Evolutionary conservation across 192 early-diverging fungal species (phyloP), one percentile per base, ranked within the genome.

Genomic region (Umbelopsis sp.): DNA sequence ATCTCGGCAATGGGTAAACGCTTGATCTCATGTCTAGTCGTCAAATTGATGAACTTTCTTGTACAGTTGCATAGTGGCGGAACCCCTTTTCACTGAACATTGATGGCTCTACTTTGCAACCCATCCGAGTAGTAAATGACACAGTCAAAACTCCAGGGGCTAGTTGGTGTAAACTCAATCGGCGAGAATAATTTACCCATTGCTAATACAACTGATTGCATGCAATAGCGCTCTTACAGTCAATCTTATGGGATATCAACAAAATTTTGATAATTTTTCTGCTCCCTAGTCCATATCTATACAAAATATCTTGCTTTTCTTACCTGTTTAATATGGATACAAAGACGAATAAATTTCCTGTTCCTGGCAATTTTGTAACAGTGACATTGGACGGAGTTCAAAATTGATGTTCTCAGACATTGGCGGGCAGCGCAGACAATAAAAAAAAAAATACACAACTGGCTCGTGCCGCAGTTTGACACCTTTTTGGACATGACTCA

Each of bases 161-260:
- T 52, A 11, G 33, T 33, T 16, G 13, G 18, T 15, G 55, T 22
- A 41, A 41, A 23, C 21, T 23, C 51, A 52, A 23, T 25, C 51
- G 9, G 27, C 27, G 15, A 61, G 33, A 35, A 61, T 30, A 4
- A 30, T 61, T 61, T 61, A 35, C 13, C 55, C 55, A 61, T 61
- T 61, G 55, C 30, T 35, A 61, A 61, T 61, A 35, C 55, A 61
- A 61, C 55, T 16, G 55, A 61, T 61, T 35, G 18, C 30, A 61
- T 61, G 37, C 55, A 35, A 35, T 25, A 27, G 30, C 16, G 33
- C 33, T 35, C 18, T 25, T 35, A 10, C 37, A n/a, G 15, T 27
- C 16, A 61, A 61, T 61, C 30, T 4, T 8, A 35, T 35, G 55
- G 9, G 4, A 18, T 2, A 30, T n/a, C 25, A 61, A 12, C 23